A percentile compares a stretch with the other conserved stretches of the same genome.
Conservation (phyloP, 2,329 filamentous ascomycete genomes). For the Penicillium sp. region DNA sequence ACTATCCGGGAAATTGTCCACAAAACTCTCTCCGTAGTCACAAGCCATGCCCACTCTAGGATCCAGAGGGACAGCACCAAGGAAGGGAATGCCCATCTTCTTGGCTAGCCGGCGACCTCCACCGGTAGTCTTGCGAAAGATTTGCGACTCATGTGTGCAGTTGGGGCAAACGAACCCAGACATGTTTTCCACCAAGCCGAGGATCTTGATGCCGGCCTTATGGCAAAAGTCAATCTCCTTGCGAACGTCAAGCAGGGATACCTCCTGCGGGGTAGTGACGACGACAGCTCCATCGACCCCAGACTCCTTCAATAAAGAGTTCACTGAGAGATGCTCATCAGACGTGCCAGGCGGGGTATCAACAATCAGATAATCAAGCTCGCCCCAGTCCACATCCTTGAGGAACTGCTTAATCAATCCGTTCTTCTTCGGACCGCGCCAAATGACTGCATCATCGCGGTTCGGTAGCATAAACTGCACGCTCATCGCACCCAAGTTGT, state of each 20-base stretch:
- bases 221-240: conserved; percentile 98
- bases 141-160: conserved; percentile 77
- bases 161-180: conserved; percentile 94
- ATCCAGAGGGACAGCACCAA: conserved; percentile 88
- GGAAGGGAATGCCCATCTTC: conserved; percentile 85
- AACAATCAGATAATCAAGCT: conserved; percentile 88
- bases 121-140: conserved; percentile 89
- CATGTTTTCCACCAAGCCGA: conserved; percentile 98
- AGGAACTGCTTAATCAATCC: conserved; percentile 97
- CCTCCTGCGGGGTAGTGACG: conserved; percentile 94
- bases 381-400: conserved; percentile 97
- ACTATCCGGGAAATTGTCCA: conserved; percentile 90
- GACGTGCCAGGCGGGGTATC: conserved; percentile 95
- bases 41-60: conserved; percentile 94
- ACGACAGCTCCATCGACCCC: conserved; percentile 92
- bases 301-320: conserved; percentile 85
- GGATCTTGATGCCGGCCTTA: conserved; percentile 85
- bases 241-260: conserved; percentile 85
- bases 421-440: conserved; percentile 98
- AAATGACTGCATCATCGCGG: conserved; percentile 92
- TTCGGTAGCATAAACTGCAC: conserved; percentile 98
- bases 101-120: conserved; percentile 78
- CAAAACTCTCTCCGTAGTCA: conserved; percentile 96
- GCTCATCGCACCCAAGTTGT: conserved; percentile 94
- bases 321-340: conserved; percentile 94